phyloP scores from a whole-genome alignment of 305 asterid species.

The Fraxinus platypoda region DNA sequence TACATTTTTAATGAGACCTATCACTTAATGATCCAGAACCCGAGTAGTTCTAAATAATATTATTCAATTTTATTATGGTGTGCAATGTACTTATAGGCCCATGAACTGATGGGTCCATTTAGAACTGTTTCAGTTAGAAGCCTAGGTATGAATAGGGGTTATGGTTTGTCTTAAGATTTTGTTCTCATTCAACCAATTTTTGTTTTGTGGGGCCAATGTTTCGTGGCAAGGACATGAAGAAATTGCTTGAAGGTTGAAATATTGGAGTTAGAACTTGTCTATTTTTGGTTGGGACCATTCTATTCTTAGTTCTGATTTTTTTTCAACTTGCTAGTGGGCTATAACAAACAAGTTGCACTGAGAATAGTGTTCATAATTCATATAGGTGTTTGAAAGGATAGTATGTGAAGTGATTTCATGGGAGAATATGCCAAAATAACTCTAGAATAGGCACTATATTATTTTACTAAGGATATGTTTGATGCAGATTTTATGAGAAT shows the following conservation, averaged over 20 bases:
- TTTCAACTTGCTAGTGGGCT: neutral
- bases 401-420: neutral
- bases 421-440: neutral
- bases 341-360: neutral
- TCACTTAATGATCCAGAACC: too few relatives aligned
- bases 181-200: constrained; percentile 14
- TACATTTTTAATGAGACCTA: too few relatives aligned
- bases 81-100: too few relatives aligned
- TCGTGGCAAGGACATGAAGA: constrained; percentile 1
- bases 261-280: neutral
- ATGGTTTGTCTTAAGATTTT: constrained; percentile 7
- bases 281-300: neutral
- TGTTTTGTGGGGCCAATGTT: constrained; percentile 18
- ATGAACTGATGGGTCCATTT: constrained; percentile 37
- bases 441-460: neutral
- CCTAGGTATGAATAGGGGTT: neutral
- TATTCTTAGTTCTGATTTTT: neutral
- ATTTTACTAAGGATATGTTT: neutral
- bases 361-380: neutral
- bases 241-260: neutral
- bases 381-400: neutral
- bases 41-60: too few relatives aligned
- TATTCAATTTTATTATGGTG: too few relatives aligned
- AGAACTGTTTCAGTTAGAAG: constrained; percentile 38
- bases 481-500: neutral